Evolutionary conservation across 2,329 filamentous ascomycete species (phyloP).

Genomic region (Bisporella sp.): DNA sequence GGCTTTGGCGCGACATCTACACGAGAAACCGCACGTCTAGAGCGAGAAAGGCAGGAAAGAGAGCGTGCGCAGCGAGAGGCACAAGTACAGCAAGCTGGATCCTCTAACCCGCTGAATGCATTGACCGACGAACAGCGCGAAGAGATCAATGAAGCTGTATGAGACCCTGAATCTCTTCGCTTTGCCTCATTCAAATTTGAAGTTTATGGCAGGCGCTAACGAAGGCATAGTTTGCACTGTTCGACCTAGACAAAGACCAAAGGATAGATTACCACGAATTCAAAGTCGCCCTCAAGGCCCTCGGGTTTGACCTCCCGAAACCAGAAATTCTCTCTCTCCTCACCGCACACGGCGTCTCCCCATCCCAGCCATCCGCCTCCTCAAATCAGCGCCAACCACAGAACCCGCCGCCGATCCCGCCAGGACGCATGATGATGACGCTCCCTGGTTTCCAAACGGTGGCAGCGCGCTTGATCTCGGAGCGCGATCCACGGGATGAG

Average conservation of each 20-base stretch:
- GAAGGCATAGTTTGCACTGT: conserved; percentile 71
- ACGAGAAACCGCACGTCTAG: conserved; percentile 33
- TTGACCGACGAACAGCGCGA: conserved; percentile 85
- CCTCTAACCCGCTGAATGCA: conserved; percentile 26
- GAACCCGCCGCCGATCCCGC: conserved; percentile 48
- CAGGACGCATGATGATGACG: conserved; percentile 54
- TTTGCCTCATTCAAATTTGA: background rate
- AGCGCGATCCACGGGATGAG: conserved; percentile 83
- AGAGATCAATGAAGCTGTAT: conserved; percentile 88
- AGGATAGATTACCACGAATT: conserved; percentile 98
- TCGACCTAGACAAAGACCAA: conserved; percentile 92
- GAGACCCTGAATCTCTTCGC: conserved; percentile 26
- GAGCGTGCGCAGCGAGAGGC: conserved; percentile 17
- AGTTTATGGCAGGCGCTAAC: background rate
- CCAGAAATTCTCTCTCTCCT: conserved; percentile 76
- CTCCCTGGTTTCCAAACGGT: conserved; percentile 67
- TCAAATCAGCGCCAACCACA: conserved; percentile 21
- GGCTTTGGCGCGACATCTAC: conserved; percentile 30
- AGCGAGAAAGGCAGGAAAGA: conserved; percentile 29
- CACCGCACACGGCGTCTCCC: conserved; percentile 70
- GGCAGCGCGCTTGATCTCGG: conserved; percentile 72
- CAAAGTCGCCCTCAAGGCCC: conserved; percentile 89
- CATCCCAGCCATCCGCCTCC: conserved; percentile 44
- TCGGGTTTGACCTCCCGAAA: conserved; percentile 89
- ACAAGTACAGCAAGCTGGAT: conserved; percentile 7